A percentile compares a stretch with the other conserved stretches of the same genome.
Conservation (phyloP, 2,329 filamentous ascomycete species). For the Penicillium sp. region DNA sequence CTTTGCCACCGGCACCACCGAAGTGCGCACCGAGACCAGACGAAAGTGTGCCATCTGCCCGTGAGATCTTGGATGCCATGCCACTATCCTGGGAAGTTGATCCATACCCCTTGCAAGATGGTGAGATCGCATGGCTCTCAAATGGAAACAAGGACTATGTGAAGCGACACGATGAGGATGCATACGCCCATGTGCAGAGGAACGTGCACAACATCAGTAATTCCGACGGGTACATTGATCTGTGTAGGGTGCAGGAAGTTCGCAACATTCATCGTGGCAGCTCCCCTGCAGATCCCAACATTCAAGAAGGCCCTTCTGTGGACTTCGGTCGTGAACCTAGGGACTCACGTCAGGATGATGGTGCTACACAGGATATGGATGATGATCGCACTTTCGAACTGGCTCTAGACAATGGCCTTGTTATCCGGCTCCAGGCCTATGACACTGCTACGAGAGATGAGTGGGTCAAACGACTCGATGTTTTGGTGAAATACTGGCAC, state of each 20-base stretch:
- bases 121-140: conserved; percentile 58
- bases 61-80: conserved; percentile 57
- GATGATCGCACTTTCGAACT: conserved; percentile 63
- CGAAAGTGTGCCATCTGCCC: conserved; percentile 53
- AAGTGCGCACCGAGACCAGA: conserved; percentile 48
- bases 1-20: conserved; percentile 61
- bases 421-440: conserved; percentile 63
- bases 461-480: conserved; percentile 61
- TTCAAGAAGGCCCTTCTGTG: conserved; percentile 56
- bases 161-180: conserved; percentile 58
- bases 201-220: conserved; percentile 59
- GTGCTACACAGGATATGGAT: conserved; percentile 54
- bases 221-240: conserved; percentile 65
- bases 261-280: conserved; percentile 57
- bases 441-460: conserved; percentile 59
- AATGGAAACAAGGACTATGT: conserved; percentile 48
- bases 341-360: conserved; percentile 54
- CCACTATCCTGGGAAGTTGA: conserved; percentile 64
- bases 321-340: conserved; percentile 55
- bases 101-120: conserved; percentile 59
- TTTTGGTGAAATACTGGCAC: conserved; percentile 64
- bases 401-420: conserved; percentile 60
- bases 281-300: conserved; percentile 53
- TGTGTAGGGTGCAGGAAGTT: conserved; percentile 59
- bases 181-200: conserved; percentile 59